Base-by-base conservation (phyloP, 192 early-diverging fungal genomes). In the Coemansia sp. region DNA sequence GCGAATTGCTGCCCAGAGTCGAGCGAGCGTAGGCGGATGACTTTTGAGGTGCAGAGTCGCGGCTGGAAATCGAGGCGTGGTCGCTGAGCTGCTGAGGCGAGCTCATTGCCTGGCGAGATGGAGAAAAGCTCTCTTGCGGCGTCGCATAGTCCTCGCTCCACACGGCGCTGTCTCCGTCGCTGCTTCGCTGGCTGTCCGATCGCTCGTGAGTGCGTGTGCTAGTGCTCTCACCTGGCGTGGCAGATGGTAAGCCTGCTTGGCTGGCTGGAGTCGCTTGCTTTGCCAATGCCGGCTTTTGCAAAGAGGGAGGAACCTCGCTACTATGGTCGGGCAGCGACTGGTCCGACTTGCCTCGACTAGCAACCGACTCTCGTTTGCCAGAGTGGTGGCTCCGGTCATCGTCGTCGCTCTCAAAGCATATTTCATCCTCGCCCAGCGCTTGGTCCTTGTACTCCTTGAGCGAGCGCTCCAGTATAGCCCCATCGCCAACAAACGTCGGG, bases 391-490 rank as follows among this genome's bases (percentile, higher is more conserved):
- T 31, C 27, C 22, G 29, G 27, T 32, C 27, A 32, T 54, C 51
- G 17, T 54, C 51, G 27, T 54, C 25, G 24, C 20, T 42, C 22
- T 51, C 31, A 1, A 51, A 19, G 35, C 19, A 5, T n/a, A 54
- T 54, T 27, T 54, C 57, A 2, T 67, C 68, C 2, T 58, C 57
- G 41, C 70, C 64, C 11, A 82, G 51, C 1, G 69, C 70, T 12
- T 53, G 57, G 46, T 72, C 66, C 0, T 69, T 60, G 43, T 60
- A 82, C 56, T 73, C 79, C 39, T 73, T 82, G 22, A 84, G 64
- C 22, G 70, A 72, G 17, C 51, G 39, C 56, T 84, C 88, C 72
- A 91, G 83, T 20, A 91, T 84, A 3, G 84, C 90, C 20, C 89
- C 79, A 17, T 82, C 79, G 4, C 73, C 79, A 22, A 73, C 84